Conservation (phyloP, 2,329 filamentous ascomycete species). For the Pyricularia grisea region DNA sequence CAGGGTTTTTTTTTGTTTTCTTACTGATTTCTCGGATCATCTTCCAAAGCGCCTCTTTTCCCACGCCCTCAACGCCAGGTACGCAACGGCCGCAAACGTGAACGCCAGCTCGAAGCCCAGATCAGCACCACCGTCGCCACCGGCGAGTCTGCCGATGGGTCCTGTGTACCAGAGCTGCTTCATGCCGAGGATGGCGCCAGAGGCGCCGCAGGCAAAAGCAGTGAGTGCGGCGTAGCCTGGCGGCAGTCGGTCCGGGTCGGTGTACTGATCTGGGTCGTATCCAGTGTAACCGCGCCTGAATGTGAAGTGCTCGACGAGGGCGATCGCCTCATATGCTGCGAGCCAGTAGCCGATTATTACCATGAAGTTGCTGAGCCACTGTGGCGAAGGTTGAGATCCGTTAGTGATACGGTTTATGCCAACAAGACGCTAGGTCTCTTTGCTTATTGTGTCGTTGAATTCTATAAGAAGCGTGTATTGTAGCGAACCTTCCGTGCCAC, state of each 20-base stretch:
- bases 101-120: conserved; percentile 59
- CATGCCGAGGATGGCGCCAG: conserved; percentile 48
- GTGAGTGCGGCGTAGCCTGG: conserved; percentile 24
- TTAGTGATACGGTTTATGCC: not conserved
- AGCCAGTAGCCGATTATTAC: conserved; percentile 31
- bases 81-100: conserved; percentile 28
- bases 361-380: conserved; percentile 27
- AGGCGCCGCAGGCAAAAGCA: conserved; percentile 22
- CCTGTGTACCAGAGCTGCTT: conserved; percentile 53
- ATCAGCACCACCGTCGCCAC: conserved; percentile 29
- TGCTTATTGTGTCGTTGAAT: not conserved
- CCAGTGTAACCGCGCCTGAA: conserved; percentile 34
- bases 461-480: not conserved
- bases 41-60: conserved; percentile 21
- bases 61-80: conserved; percentile 36
- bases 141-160: conserved; percentile 48
- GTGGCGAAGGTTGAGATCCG: not conserved
- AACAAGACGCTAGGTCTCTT: not conserved
- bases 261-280: conserved; percentile 34
- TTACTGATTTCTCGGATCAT: not conserved
- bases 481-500: no score
- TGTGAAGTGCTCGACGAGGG: conserved; percentile 24
- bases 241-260: conserved; percentile 30
- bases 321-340: conserved; percentile 32
- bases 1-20: not conserved